Evolutionary conservation across 2,329 filamentous ascomycete species (phyloP).

Genomic region (Escovopsis sp.): DNA sequence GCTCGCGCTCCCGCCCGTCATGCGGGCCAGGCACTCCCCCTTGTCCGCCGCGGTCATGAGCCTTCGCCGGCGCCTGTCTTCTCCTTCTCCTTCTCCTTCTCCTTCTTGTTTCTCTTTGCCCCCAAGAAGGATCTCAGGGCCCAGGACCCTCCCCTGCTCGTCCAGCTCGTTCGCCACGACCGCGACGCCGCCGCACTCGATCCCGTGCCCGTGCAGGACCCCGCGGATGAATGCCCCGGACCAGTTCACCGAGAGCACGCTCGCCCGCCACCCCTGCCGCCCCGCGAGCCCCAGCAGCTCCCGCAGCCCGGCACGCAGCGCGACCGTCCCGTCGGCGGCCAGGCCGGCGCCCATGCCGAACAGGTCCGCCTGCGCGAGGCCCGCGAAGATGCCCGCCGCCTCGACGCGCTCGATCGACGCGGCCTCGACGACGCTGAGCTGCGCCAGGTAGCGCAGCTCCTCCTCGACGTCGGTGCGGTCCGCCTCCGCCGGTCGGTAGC

Average conservation of each 20-base stretch:
- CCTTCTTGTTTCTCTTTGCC: too few relatives aligned
- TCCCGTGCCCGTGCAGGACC: constrained; percentile 26
- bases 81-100: too few relatives aligned
- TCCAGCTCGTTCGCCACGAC: constrained; percentile 31
- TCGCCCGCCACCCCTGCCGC: constrained; percentile 21
- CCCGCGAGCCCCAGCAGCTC: constrained; percentile 15
- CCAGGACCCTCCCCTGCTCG: constrained; percentile 24
- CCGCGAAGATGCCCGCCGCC: constrained; percentile 29
- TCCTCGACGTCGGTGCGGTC: constrained; percentile 20
- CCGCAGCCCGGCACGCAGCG: constrained; percentile 25
- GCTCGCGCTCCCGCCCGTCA: constrained; percentile 3
- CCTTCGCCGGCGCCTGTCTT: neutral
- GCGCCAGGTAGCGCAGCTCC: constrained; percentile 30
- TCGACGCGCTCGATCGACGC: constrained; percentile 30
- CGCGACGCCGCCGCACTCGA: constrained; percentile 12
- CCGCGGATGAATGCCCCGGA: constrained; percentile 32
- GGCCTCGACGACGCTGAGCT: constrained; percentile 29
- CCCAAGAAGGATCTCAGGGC: constrained; percentile 18
- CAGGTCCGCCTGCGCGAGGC: constrained; percentile 20
- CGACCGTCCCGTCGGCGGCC: constrained; percentile 14
- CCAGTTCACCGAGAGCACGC: constrained; percentile 38
- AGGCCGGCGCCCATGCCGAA: constrained; percentile 21
- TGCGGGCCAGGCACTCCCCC: constrained; percentile 14
- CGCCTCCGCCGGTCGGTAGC: constrained; percentile 18
- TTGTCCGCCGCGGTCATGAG: constrained; percentile 32